Percentiles rank a stretch among this genome's conserved stretches.
phyloP scores from a whole-genome alignment of 768 basidiomycete genomes.

The Lactarius sanguifluus region DNA sequence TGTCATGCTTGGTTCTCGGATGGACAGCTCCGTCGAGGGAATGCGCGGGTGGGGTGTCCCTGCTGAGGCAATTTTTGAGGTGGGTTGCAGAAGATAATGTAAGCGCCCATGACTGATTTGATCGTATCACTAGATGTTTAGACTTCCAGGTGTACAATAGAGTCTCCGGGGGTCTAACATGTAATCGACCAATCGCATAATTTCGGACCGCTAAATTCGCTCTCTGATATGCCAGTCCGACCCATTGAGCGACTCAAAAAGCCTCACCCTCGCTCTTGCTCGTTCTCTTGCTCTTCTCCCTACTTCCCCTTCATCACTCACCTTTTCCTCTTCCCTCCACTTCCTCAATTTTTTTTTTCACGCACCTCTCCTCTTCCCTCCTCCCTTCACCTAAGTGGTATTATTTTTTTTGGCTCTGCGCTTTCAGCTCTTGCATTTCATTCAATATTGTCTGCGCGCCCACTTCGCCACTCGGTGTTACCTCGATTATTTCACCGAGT shows the following conservation, averaged over 20 bases:
- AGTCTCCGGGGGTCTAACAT: constrained; percentile 16
- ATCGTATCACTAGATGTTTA: constrained; percentile 47
- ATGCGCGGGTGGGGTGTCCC: constrained; percentile 61
- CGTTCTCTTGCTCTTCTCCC: background rate
- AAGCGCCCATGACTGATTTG: background rate
- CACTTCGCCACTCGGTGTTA: background rate
- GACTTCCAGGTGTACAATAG: constrained; percentile 45
- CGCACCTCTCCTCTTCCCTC: background rate
- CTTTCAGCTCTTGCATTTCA: background rate
- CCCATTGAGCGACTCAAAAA: constrained; percentile 6
- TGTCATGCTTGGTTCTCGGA: constrained; percentile 57
- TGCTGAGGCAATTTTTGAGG: constrained; percentile 64
- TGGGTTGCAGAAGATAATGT: constrained; percentile 32
- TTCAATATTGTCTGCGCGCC: background rate
- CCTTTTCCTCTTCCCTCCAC: background rate
- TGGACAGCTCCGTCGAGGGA: constrained; percentile 56
- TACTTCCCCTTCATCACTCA: background rate
- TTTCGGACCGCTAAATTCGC: constrained; percentile 29
- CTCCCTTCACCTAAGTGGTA: background rate
- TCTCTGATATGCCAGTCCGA: constrained; percentile 4
- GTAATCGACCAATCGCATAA: constrained; percentile 27
- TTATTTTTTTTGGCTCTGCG: background rate
- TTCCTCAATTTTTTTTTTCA: background rate
- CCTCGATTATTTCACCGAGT: background rate
- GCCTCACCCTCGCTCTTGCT: background rate